A percentile compares a stretch with the other conserved stretches of the same genome.
Evolutionary conservation across 1,284 basidiomycete species (phyloP).

Genomic region (Malassezia slooffiae): DNA sequence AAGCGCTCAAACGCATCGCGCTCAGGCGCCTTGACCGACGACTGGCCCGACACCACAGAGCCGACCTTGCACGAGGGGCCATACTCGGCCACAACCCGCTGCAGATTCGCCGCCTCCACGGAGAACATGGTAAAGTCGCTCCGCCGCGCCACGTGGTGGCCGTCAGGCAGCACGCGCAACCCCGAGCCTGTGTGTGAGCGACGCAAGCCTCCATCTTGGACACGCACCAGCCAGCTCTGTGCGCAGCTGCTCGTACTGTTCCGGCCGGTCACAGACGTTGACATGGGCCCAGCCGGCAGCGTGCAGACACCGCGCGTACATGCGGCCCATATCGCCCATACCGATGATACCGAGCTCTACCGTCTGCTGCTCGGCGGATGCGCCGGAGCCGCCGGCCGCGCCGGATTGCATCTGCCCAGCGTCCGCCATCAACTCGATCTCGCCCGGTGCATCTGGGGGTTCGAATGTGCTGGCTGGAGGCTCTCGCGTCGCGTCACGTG

Average conservation of each 20-base stretch:
- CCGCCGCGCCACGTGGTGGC: conserved; percentile 69
- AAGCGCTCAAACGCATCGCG: conserved; percentile 77
- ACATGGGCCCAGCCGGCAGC: conserved; percentile 69
- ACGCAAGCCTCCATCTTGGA: neutral
- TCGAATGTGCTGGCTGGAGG: too few species aligned
- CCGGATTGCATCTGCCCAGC: too few species aligned
- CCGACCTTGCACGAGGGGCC: conserved; percentile 89
- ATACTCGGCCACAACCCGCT: conserved; percentile 69
- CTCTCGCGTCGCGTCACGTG: too few species aligned
- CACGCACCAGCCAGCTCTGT: conserved; percentile 58
- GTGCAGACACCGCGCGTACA: conserved; percentile 72
- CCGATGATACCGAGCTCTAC: conserved; percentile 48
- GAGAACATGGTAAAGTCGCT: conserved; percentile 85
- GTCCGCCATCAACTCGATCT: too few species aligned
- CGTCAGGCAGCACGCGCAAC: conserved; percentile 63
- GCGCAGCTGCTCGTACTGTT: conserved; percentile 60
- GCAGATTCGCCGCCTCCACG: conserved; percentile 84
- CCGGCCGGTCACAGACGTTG: conserved; percentile 78
- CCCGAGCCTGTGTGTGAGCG: conserved; percentile 41
- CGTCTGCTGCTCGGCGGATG: conserved; percentile 17
- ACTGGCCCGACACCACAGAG: conserved; percentile 87
- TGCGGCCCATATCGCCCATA: conserved; percentile 65
- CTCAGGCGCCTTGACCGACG: conserved; percentile 92
- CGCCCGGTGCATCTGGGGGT: too few species aligned
- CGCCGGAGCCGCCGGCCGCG: neutral